Evolutionary conservation across 1,139 yeast species (phyloP), one percentile per base, ranked within the genome.

Genomic region (Zygosaccharomyces pseudobailii): DNA sequence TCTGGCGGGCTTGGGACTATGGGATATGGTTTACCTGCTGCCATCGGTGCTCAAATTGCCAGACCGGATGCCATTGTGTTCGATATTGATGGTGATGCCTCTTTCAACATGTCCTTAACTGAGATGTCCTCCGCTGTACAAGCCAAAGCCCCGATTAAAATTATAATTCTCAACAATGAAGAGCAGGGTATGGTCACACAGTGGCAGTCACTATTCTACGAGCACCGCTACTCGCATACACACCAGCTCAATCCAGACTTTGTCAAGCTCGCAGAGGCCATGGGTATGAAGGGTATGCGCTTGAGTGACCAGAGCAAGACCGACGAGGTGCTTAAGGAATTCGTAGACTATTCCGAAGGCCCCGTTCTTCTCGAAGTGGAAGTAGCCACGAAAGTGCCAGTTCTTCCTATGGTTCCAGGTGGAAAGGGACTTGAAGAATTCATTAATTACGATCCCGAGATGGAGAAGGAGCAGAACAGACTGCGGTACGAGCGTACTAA

Each of bases 131-230:
- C 96, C 43, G 98, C 97, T 23, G 95, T 89, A 37, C 97, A 92
- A 75, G 95, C 92, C 51, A 79, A 78, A 55, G 84, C 95, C 44
- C 97, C 96, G 54, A 83, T 92, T 56, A 92, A 92, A 75, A 78
- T 87, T 51, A 78, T 90, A 69, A 83, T 92, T 48, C 76, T 92
- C 66, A 92, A 92, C 71, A 92, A 92, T 69, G 97, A 90, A 73
- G 98, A 92, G 73, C 98, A 92, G 75, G 98, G 98, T 67, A 92
- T 92, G 98, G 98, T 92, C 50, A 92, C 97, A 20, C 98, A 92
- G 72, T 92, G 98, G 98, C 98, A 92, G 74, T 86, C 96, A 17
- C 75, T 92, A 55, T 92, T 92, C 75, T 92, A 92, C 71, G 96
- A 92, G 69, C 92, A 92, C 71, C 84, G 98, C 72, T 92, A 87